phyloP scores from a whole-genome alignment of 2,329 filamentous ascomycete species.

The Salinomyces thailandicus region DNA sequence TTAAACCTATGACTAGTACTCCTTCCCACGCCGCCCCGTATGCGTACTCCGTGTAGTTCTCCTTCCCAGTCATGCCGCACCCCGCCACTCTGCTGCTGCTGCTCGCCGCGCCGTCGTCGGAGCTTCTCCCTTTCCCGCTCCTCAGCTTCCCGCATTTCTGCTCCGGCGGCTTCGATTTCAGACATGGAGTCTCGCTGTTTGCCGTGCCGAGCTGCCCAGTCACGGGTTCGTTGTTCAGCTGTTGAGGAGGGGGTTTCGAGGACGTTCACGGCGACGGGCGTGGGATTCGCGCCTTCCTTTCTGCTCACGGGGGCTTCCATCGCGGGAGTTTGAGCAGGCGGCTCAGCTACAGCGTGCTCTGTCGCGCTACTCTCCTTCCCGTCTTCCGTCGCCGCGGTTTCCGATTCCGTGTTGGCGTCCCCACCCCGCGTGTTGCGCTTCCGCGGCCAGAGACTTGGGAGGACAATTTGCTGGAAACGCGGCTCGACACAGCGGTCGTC shows the following conservation, averaged over 20 bases:
- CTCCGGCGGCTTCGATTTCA: slow-evolving; percentile 24
- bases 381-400: slow-evolving; percentile 8
- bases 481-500: slow-evolving; percentile 79
- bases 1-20: too few species aligned
- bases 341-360: slow-evolving; percentile 3
- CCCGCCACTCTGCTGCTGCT: not conserved
- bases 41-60: not conserved
- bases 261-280: too few species aligned
- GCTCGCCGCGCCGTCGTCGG: not conserved
- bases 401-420: slow-evolving; percentile 48
- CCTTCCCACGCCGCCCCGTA: not conserved
- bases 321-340: too few species aligned
- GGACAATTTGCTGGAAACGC: slow-evolving; percentile 73
- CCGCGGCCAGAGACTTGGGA: slow-evolving; percentile 72
- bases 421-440: slow-evolving; percentile 74
- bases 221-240: slow-evolving; percentile 25
- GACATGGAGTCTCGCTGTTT: slow-evolving; percentile 21
- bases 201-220: slow-evolving; percentile 19
- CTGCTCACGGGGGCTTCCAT: not conserved
- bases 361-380: not conserved
- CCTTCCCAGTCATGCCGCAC: not conserved
- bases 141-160: slow-evolving; percentile 26
- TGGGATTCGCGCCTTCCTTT: too few species aligned
- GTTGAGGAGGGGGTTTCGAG: slow-evolving; percentile 15
- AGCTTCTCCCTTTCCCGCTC: slow-evolving; percentile 12